Base-by-base conservation (phyloP, 148 eudicot genomes). In the Salicornia ramosissima region DNA sequence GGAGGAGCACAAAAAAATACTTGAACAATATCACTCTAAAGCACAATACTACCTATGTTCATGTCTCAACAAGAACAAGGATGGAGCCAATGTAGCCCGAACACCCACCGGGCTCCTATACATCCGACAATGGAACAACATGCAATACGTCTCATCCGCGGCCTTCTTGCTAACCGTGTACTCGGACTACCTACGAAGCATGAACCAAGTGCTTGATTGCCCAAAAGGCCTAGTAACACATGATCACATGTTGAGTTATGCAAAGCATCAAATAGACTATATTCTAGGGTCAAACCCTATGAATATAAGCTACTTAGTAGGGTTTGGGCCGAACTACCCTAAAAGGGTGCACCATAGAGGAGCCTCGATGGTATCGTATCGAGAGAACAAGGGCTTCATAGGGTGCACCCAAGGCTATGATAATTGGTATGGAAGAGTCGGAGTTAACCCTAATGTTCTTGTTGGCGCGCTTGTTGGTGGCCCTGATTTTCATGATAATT, bases 401-500 rank as follows among this genome's bases (percentile, higher is more conserved):
- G 97, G 98, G 28, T 94, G 98, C 83, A 94, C 95, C 14, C 90
- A 94, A 61, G 97, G 98, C 49, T 90, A 90, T 10, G 97, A 88
- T 36, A 75, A 72, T 52, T 94, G 97, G 96, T 94, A 85, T 59
- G 85, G 85, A 0, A 72, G 79, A 4, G 12, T 29, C 13, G 80
- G 73, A 0, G 84, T 85, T 0, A 94, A 94, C 82, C 98, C 97
- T 0, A 90, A 88, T 60, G 80, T 82, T 13, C 19, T 94, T 0
- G 72, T 75, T 7, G 98, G 98, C 65, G 98, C 96, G 0, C 31
- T 93, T 34, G 96, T 93, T 7, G 98, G 98, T 18, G 98, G 98
- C 15, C 98, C 98, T 0, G 86, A 88, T 77, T 43, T 42, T 1
- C 55, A 80, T 4, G 96, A 93, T 40, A 57, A 67, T 12, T 93